These are phyloP conservation scores for Croton setiger DNA, from an alignment of 441 rosid species.

Conservation along the genomic window DNA sequence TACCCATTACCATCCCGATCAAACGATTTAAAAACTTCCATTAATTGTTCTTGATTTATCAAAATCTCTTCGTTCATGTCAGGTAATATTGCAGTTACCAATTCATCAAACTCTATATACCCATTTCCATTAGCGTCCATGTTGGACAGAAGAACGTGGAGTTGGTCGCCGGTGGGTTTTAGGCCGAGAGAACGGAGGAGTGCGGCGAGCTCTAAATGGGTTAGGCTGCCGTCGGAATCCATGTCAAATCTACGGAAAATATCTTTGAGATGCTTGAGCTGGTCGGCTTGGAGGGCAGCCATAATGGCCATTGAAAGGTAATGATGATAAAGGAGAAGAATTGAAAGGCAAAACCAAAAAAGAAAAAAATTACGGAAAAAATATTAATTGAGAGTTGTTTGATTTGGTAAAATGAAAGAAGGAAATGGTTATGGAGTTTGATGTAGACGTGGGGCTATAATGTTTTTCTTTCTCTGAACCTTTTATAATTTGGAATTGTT, in stretches of 20 bases:
- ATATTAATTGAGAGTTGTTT: too few relatives aligned
- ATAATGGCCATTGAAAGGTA: conserved; percentile 8
- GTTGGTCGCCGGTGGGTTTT: conserved; percentile 65
- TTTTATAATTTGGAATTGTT: conserved; percentile 14
- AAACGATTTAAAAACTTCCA: conserved; percentile 60
- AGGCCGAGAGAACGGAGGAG: conserved; percentile 77
- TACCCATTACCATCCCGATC: conserved; percentile 82
- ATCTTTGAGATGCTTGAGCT: conserved; percentile 61
- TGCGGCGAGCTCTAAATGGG: conserved; percentile 80
- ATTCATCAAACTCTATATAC: conserved; percentile 73
- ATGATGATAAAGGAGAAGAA: neutral
- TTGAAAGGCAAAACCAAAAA: neutral
- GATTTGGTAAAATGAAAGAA: neutral
- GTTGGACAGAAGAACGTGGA: conserved; percentile 52
- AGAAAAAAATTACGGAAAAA: neutral
- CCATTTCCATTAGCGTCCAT: conserved; percentile 78
- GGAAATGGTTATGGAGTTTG: neutral
- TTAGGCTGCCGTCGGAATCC: conserved; percentile 80
- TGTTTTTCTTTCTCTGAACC: neutral
- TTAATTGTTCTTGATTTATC: conserved; percentile 70
- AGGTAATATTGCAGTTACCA: conserved; percentile 61
- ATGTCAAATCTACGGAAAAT: conserved; percentile 72
- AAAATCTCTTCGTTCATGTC: conserved; percentile 56
- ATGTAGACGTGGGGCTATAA: conserved; percentile 12
- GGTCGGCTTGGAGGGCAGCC: conserved; percentile 45